Conservation (phyloP, 768 basidiomycete genomes). For the Mycena latifolia region DNA sequence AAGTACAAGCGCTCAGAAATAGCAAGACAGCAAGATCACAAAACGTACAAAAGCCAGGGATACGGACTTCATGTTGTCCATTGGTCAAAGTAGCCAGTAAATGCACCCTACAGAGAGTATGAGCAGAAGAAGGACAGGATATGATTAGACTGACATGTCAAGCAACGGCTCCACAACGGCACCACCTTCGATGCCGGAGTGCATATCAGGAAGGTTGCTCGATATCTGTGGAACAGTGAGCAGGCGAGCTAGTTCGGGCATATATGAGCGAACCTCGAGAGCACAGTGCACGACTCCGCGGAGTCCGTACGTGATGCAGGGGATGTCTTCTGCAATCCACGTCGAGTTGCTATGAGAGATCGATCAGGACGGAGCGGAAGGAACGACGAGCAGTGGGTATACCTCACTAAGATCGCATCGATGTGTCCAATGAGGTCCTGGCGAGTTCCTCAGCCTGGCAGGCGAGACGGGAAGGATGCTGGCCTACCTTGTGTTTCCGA, state of each 20-base stretch:
- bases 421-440: conserved; percentile 88
- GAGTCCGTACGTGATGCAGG: conserved; percentile 95
- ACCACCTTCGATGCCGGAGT: conserved; percentile 96
- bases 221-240: conserved; percentile 63
- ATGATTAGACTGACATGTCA: conserved; percentile 75
- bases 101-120: conserved; percentile 67
- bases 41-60: conserved; percentile 87
- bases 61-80: conserved; percentile 66
- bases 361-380: conserved; percentile 14
- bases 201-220: conserved; percentile 82
- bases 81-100: conserved; percentile 80
- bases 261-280: conserved; percentile 63
- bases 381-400: conserved; percentile 10
- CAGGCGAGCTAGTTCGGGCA: not conserved
- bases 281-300: conserved; percentile 94
- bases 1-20: not conserved
- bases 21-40: not conserved
- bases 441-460: conserved; percentile 9
- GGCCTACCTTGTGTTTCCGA: conserved; percentile 73
- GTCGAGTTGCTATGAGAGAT: conserved; percentile 81
- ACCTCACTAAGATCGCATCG: conserved; percentile 93
- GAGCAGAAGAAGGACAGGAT: not conserved
- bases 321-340: conserved; percentile 93
- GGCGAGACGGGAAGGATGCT: not conserved
- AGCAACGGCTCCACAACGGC: conserved; percentile 90